Conservation (phyloP, 2,329 filamentous ascomycete species). For the Ophiostoma piceae region DNA sequence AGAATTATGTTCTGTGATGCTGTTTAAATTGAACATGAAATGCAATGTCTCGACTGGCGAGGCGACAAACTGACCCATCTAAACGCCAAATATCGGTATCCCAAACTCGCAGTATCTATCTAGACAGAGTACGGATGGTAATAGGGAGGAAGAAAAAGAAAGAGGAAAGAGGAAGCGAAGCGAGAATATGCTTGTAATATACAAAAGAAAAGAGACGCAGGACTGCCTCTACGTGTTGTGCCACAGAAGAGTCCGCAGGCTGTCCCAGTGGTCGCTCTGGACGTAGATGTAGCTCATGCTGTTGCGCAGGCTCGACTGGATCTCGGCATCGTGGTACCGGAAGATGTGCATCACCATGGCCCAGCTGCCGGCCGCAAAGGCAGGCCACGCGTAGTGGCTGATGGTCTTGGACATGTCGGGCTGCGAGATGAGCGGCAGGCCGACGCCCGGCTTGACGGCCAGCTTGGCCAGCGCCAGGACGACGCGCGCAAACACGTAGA, state of each 20-base stretch:
- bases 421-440: constrained; percentile 47
- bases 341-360: constrained; percentile 94
- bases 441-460: constrained; percentile 60
- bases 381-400: constrained; percentile 76
- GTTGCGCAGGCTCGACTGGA: constrained; percentile 84
- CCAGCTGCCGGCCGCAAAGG: constrained; percentile 88
- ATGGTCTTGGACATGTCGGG: constrained; percentile 48
- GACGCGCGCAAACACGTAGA: constrained; percentile 94
- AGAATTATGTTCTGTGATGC: not conserved
- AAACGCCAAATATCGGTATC: constrained; percentile 1
- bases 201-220: constrained; percentile 17
- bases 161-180: not conserved
- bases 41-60: not conserved
- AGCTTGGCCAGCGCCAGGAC: constrained; percentile 78
- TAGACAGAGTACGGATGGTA: not conserved
- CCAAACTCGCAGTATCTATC: not conserved
- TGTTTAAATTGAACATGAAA: not conserved
- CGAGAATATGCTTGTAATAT: constrained; percentile 16
- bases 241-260: constrained; percentile 74
- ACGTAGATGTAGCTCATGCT: constrained; percentile 98
- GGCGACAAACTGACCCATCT: not conserved
- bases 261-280: constrained; percentile 86
- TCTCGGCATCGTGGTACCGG: constrained; percentile 80
- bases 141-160: not conserved
- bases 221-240: constrained; percentile 61